phyloP scores from a whole-genome alignment of 192 early-diverging fungal species.

The Coemansia furcata region DNA sequence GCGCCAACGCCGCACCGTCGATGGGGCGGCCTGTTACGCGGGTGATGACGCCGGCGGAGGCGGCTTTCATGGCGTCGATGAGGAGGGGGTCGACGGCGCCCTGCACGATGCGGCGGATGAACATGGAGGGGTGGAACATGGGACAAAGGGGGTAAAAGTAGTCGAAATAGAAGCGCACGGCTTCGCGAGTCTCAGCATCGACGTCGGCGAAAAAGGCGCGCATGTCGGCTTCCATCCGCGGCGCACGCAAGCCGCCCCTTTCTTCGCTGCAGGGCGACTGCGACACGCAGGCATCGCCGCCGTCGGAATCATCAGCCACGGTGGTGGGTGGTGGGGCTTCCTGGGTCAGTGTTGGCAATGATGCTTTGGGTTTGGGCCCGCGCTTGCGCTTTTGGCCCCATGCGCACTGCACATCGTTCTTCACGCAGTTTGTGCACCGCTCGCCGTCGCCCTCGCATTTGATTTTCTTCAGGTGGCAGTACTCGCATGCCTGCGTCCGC shows the following conservation, averaged over 20 bases:
- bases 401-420: constrained; percentile 47
- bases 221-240: constrained; percentile 34
- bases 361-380: constrained; percentile 47
- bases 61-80: constrained; percentile 47
- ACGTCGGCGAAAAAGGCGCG: constrained; percentile 33
- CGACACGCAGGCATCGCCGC: constrained; percentile 2
- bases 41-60: constrained; percentile 34
- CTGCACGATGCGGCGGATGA: constrained; percentile 45
- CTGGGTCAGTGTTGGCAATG: not conserved
- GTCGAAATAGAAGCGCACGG: constrained; percentile 52
- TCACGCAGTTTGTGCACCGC: constrained; percentile 47
- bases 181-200: constrained; percentile 40
- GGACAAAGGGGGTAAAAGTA: constrained; percentile 52
- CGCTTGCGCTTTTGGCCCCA: constrained; percentile 53
- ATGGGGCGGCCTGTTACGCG: constrained; percentile 33
- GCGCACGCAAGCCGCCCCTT: constrained; percentile 23
- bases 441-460: constrained; percentile 50
- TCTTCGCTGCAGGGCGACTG: constrained; percentile 9
- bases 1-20: constrained; percentile 37
- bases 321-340: not conserved
- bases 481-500: constrained; percentile 52
- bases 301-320: not conserved
- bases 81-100: constrained; percentile 46
- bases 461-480: constrained; percentile 51
- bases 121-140: constrained; percentile 54